These are phyloP conservation scores for Acanthochlamys bracteata DNA, from an alignment of 106 monocot species.

Conservation along the genomic window DNA sequence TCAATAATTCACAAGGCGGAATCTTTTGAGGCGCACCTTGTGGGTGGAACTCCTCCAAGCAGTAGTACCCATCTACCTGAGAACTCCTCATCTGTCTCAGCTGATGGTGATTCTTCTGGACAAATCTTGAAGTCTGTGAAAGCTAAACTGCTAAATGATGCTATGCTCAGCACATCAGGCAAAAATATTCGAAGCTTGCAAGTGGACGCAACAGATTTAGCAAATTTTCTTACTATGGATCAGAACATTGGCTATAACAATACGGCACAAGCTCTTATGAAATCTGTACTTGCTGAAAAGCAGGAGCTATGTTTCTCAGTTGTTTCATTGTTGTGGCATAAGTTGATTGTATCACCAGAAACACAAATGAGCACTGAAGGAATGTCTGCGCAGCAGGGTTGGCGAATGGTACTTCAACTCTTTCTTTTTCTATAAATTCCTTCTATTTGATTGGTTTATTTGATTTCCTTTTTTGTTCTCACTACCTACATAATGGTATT, in stretches of 20 bases:
- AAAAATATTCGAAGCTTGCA: conserved; percentile 51
- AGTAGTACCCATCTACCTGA: conserved; percentile 10
- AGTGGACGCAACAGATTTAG: conserved; percentile 78
- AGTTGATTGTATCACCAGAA: conserved; percentile 79
- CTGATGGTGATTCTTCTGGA: conserved; percentile 20
- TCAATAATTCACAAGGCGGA: conserved; percentile 87
- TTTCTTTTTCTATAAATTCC: too few relatives aligned
- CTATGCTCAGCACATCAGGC: conserved; percentile 36
- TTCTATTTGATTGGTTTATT: too few relatives aligned
- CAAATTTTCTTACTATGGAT: conserved; percentile 89
- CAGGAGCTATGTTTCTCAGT: conserved; percentile 94
- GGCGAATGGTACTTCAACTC: conserved; percentile 60
- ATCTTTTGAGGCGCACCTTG: conserved; percentile 63
- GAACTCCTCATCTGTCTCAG: conserved; percentile 19
- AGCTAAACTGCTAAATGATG: conserved; percentile 17
- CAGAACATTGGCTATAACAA: conserved; percentile 53
- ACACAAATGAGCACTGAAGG: conserved; percentile 82
- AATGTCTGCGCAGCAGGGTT: conserved; percentile 92
- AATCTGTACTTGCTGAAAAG: conserved; percentile 67
- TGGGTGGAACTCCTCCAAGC: conserved; percentile 17
- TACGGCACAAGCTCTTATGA: conserved; percentile 53
- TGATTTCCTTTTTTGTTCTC: too few relatives aligned
- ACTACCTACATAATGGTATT: too few relatives aligned
- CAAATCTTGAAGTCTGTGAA: conserved; percentile 21
- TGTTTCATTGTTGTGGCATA: conserved; percentile 94